phyloP scores from a whole-genome alignment of 208 protist genomes.

The Acanthamoeba quina region DNA sequence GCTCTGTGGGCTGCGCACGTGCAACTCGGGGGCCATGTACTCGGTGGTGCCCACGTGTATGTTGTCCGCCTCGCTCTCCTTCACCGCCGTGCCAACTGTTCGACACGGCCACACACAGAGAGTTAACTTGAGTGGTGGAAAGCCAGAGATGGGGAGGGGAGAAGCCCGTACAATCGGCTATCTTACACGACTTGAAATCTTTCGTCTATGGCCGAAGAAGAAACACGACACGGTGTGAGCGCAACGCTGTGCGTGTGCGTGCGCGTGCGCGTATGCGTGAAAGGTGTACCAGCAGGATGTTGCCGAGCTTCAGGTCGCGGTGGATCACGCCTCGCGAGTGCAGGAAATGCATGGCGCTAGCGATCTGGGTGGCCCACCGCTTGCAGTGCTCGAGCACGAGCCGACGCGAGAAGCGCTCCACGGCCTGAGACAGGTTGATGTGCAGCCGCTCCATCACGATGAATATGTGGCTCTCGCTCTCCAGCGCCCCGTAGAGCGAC shows the following conservation, averaged over 20 bases:
- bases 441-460: conserved; percentile 70
- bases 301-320: conserved; percentile 62
- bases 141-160: background rate
- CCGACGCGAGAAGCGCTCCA: background rate
- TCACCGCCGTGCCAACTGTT: conserved; percentile 52
- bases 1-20: conserved; percentile 7
- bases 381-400: background rate
- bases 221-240: background rate
- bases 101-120: background rate
- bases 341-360: conserved; percentile 67
- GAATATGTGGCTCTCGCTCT: conserved; percentile 57
- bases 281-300: conserved; percentile 34
- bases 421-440: conserved; percentile 47
- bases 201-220: background rate
- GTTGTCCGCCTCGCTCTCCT: conserved; percentile 51
- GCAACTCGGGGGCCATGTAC: conserved; percentile 65
- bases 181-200: conserved; percentile 46
- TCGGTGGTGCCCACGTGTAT: conserved; percentile 43
- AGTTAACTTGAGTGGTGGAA: background rate
- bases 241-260: background rate
- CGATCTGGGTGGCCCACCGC: conserved; percentile 62
- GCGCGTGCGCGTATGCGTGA: background rate
- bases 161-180: conserved; percentile 37
- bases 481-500: conserved; percentile 58
- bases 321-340: conserved; percentile 42